Conservation (phyloP, 306 rosid genomes). For the Dryas octopetala region DNA sequence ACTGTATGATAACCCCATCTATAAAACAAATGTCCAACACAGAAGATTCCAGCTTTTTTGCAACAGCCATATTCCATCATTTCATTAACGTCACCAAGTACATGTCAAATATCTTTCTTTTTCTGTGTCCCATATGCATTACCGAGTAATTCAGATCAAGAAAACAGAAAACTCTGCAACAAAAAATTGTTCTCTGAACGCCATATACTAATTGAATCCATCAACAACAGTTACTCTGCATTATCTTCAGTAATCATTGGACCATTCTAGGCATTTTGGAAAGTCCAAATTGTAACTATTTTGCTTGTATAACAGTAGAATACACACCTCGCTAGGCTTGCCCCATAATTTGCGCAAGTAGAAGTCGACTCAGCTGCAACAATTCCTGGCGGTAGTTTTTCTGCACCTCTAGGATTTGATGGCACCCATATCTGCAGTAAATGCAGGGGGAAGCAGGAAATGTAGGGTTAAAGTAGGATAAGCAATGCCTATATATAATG, state of each 20-base stretch:
- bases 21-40: background rate
- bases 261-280: background rate
- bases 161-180: background rate
- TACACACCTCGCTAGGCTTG: slow-evolving; percentile 78
- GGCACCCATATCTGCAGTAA: slow-evolving; percentile 84
- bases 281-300: slow-evolving; percentile 7
- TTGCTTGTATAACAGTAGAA: slow-evolving; percentile 13
- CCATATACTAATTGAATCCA: background rate
- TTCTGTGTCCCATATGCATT: background rate
- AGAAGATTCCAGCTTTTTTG: background rate
- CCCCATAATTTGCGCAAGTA: slow-evolving; percentile 96
- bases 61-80: background rate
- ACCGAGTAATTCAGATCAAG: background rate
- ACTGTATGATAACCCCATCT: background rate
- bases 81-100: background rate
- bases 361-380: slow-evolving; percentile 79
- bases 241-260: background rate
- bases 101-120: background rate
- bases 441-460: background rate
- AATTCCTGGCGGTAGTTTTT: slow-evolving; percentile 78
- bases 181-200: background rate
- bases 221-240: background rate
- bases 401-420: slow-evolving; percentile 96
- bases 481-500: background rate
- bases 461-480: slow-evolving; percentile 5